Evolutionary conservation across 2,329 filamentous ascomycete genomes (phyloP), one percentile per base, ranked within the genome.

Genomic region (Fusarium albosuccineum): DNA sequence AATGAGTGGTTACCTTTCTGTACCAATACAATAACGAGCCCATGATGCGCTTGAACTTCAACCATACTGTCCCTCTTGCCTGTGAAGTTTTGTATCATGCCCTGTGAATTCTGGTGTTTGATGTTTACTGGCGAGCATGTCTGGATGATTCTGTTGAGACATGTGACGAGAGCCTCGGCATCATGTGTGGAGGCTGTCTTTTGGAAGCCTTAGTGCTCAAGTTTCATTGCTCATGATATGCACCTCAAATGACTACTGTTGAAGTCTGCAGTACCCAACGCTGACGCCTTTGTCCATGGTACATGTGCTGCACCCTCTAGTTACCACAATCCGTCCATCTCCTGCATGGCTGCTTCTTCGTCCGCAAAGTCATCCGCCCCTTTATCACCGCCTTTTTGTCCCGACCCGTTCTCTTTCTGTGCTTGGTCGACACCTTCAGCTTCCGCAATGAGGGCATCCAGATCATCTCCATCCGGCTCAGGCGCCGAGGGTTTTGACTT

Each of bases 321-420:
- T 63, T 34, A 86, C 84, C 83, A 87, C 26, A 86, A 64, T 0
- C 82, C 85, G 40, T 86, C 85, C 84, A 88, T 86, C 66, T 87
- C 87, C 37, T 85, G 87, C 87, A 93, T 89, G 1, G 86, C 89
- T 62, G 88, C 90, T 77, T 91, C 87, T 13, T 91, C 89, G 55
- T 89, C 89, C 1, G 83, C 85, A 74, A 86, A 89, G 26, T 81
- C 77, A 36, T 83, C 75, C n/a, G 30, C 14, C 8, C 11, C 56
- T 34, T 45, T 36, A 6, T 13, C 41, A 45, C 52, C 37, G 37
- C 56, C 41, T 30, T 45, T 61, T 49, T 54, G 27, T 8, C 42
- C 30, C 14, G 55, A 30, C 3, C 17, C 14, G 3, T 40, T 42
- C 17, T 46, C 22, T 22, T 48, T 59, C 8, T 41, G 39, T 39